Conservation (phyloP, 495 filamentous ascomycete species). For the Penicillium soppii region DNA sequence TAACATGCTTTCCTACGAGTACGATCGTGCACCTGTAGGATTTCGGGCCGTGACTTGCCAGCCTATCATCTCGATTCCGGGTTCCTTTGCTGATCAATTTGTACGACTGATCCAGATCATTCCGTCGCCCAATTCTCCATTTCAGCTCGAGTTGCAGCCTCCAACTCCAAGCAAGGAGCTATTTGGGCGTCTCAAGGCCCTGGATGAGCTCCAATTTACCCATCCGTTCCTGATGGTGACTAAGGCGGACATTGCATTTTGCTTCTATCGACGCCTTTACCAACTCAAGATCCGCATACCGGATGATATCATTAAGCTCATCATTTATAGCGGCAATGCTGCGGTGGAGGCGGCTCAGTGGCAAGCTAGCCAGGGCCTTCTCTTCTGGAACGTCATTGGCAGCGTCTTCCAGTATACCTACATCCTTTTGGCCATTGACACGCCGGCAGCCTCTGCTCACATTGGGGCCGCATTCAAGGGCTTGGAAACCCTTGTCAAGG, state of each 20-base stretch:
- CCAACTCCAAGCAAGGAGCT: slow-evolving; percentile 21
- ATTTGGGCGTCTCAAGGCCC: slow-evolving; percentile 19
- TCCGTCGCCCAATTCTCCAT: slow-evolving; percentile 28
- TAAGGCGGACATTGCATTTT: slow-evolving; percentile 31
- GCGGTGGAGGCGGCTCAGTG: slow-evolving; percentile 26
- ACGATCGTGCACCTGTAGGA: slow-evolving; percentile 26
- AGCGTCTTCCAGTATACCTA: slow-evolving; percentile 34
- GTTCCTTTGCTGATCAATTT: slow-evolving; percentile 31
- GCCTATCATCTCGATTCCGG: slow-evolving; percentile 15
- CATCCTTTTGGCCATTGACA: slow-evolving; percentile 30
- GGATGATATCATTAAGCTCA: slow-evolving; percentile 17
- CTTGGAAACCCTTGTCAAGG: slow-evolving; percentile 29
- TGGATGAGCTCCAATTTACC: slow-evolving; percentile 11
- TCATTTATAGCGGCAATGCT: slow-evolving; percentile 27
- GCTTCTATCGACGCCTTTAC: slow-evolving; percentile 35
- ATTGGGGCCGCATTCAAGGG: slow-evolving; percentile 25
- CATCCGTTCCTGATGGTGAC: slow-evolving; percentile 33
- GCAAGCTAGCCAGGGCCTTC: slow-evolving; percentile 23
- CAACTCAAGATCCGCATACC: slow-evolving; percentile 25
- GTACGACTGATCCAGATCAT: slow-evolving; percentile 31
- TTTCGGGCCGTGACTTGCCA: slow-evolving; percentile 28
- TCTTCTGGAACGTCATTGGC: slow-evolving; percentile 35
- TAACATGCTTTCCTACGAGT: slow-evolving; percentile 33
- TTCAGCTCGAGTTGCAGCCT: slow-evolving; percentile 17
- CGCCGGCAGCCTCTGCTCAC: slow-evolving; percentile 20